A percentile compares a stretch with the other conserved stretches of the same genome.
These are phyloP conservation scores for Phaeophleospora eucalypticola DNA, from an alignment of 2,329 filamentous ascomycete genomes.

Conservation along the genomic window DNA sequence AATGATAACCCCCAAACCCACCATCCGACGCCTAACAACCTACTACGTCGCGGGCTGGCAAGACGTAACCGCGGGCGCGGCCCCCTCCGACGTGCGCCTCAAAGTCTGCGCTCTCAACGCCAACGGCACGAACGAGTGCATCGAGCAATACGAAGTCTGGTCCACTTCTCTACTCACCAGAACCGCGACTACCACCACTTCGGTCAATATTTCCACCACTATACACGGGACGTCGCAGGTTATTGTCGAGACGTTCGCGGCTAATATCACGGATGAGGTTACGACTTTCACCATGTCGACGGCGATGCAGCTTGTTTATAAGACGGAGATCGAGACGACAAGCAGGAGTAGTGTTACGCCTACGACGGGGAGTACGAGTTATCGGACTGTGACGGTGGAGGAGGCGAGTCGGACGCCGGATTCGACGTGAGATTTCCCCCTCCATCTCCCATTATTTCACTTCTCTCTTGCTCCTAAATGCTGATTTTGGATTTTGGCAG, in stretches of 20 bases:
- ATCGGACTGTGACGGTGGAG: conserved; percentile 29
- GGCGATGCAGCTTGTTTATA: conserved; percentile 36
- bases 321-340: conserved; percentile 34
- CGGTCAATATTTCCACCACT: conserved; percentile 39
- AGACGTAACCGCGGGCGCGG: conserved; percentile 36
- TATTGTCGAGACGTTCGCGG: conserved; percentile 39
- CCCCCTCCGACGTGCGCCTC: conserved; percentile 38
- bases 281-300: conserved; percentile 40
- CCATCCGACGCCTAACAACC: conserved; percentile 38
- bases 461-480: not conserved
- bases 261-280: conserved; percentile 36
- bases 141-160: conserved; percentile 42
- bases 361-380: conserved; percentile 27
- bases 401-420: conserved; percentile 12
- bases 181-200: conserved; percentile 33
- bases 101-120: conserved; percentile 39
- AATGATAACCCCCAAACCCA: conserved; percentile 38
- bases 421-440: conserved; percentile 26
- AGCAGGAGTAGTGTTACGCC: conserved; percentile 13
- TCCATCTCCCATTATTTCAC: too few relatives aligned
- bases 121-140: conserved; percentile 38
- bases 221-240: conserved; percentile 33
- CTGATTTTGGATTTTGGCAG: conserved; percentile 1
- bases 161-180: conserved; percentile 37
- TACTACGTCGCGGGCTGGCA: conserved; percentile 46